Base-by-base conservation (phyloP, 176 grass and related monocot species). In the Ensete glaucum region DNA sequence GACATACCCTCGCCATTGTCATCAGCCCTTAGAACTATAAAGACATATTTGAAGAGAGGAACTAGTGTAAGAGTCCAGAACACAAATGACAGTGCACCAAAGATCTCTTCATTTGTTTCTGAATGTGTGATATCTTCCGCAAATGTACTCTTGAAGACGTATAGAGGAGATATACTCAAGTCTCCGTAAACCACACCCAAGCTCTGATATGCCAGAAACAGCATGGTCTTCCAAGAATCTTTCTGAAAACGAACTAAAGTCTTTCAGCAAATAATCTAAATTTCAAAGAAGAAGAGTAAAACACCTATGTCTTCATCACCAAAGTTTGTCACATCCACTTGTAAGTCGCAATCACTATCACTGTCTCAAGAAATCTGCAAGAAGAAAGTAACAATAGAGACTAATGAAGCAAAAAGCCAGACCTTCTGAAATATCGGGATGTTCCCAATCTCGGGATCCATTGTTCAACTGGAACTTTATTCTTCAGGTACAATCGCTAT, bases 51-150 rank as follows among this genome's bases (percentile, higher is more conserved):
- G 80, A 87, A 76, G 57, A 99, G 95, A 20, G 95, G 95, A 68
- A 99, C 89, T 54, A 99, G 85, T 2, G 95, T 99, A 52, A 99
- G 84, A 60, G 95, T 94, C 95, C 95, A 99, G 89, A 99, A 99
- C n/a, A 94, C 86, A 64, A 99, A 99, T 21, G 95, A 99, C 64
- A 99, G 95, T 65, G 87, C 90, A 9, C 95, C 95, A 21, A 89
- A 99, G 74, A 91, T 92, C 78, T 99, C 95, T 63, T 99, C 95
- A 64, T 99, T 99, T 49, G 90, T 87, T 43, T 99, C 88, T 49
- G 90, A 94, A 75, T 99, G 95, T 69, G 84, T 84, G 80, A 99
- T 99, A 81, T 99, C 95, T 82, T 99, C 90, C 12, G 95, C 88
- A 81, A 99, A 99, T 80, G 95, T 99, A 83, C 88, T 99, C 70